Evolutionary conservation across 1,284 basidiomycete genomes (phyloP).

Genomic region (Trichosporon sp.): DNA sequence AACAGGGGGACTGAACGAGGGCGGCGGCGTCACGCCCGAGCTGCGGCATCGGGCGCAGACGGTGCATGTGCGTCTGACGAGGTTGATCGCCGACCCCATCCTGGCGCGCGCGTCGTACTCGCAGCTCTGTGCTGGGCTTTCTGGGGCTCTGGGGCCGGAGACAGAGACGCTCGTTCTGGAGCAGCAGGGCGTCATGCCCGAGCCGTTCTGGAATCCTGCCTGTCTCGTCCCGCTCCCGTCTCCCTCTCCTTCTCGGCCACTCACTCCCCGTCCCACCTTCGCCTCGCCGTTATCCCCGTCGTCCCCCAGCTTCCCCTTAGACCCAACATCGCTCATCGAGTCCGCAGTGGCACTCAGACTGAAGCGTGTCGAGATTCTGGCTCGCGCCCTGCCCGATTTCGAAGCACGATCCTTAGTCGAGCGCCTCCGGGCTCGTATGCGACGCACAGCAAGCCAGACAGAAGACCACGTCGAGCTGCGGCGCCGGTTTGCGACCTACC

Average conservation of each 20-base stretch:
- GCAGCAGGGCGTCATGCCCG: neutral
- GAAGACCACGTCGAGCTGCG: neutral
- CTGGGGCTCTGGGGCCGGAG: neutral
- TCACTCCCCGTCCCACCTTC: neutral
- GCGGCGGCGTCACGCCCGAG: neutral
- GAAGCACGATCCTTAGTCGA: neutral
- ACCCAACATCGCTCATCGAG: neutral
- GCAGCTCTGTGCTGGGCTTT: neutral
- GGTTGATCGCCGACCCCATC: neutral
- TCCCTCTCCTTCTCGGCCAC: neutral
- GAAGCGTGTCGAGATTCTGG: neutral
- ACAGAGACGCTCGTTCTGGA: neutral
- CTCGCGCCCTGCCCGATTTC: neutral
- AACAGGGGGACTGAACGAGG: neutral
- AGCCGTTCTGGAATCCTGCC: neutral
- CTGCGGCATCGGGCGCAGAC: neutral
- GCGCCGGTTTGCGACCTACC: neutral
- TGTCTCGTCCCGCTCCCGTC: neutral
- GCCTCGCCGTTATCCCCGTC: neutral
- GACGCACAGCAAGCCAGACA: neutral
- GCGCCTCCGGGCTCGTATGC: neutral
- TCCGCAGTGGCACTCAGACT: neutral
- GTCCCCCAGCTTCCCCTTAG: neutral
- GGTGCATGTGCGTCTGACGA: neutral
- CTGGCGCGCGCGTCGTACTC: neutral